phyloP scores from a whole-genome alignment of 768 basidiomycete species.

The Tylopilus cervinicoccineus region DNA sequence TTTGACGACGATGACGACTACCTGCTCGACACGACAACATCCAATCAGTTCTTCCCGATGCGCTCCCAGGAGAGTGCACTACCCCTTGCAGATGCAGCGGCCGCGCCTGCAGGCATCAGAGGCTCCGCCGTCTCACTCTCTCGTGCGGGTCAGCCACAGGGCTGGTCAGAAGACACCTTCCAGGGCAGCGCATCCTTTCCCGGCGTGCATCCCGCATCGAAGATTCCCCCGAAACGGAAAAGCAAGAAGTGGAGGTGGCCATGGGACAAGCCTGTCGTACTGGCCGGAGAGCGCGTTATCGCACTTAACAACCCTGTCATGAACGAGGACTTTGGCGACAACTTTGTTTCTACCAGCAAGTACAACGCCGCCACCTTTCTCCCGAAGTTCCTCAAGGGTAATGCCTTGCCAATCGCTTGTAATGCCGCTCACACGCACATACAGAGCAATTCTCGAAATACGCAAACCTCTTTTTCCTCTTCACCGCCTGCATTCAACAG shows the following conservation, averaged over 20 bases:
- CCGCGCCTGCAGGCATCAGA: constrained; percentile 45
- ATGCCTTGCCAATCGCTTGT: constrained; percentile 20
- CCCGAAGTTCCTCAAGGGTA: constrained; percentile 91
- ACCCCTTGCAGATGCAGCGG: constrained; percentile 55
- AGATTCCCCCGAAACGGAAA: constrained; percentile 11
- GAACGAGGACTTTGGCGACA: constrained; percentile 67
- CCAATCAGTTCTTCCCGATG: constrained; percentile 26
- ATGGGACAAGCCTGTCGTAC: constrained; percentile 67
- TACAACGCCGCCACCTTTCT: constrained; percentile 86
- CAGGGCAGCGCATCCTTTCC: constrained; percentile 41
- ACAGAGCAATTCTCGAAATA: constrained; percentile 98
- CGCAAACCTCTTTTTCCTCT: constrained; percentile 97
- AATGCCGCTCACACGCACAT: constrained; percentile 3
- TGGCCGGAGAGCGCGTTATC: constrained; percentile 73
- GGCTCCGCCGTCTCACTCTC: background rate
- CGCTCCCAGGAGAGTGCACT: constrained; percentile 47
- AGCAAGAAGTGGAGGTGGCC: constrained; percentile 69
- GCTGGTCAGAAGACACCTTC: constrained; percentile 66
- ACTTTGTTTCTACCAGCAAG: constrained; percentile 92
- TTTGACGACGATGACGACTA: constrained; percentile 79
- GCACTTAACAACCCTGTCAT: constrained; percentile 72
- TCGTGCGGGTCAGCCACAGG: constrained; percentile 49
- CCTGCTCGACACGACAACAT: constrained; percentile 6
- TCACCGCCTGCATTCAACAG: constrained; percentile 96
- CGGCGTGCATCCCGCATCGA: constrained; percentile 21